Percentiles rank a stretch among this genome's conserved stretches.
These are phyloP conservation scores for Fusarium caatingaense DNA, from an alignment of 2,329 filamentous ascomycete species.

Conservation along the genomic window DNA sequence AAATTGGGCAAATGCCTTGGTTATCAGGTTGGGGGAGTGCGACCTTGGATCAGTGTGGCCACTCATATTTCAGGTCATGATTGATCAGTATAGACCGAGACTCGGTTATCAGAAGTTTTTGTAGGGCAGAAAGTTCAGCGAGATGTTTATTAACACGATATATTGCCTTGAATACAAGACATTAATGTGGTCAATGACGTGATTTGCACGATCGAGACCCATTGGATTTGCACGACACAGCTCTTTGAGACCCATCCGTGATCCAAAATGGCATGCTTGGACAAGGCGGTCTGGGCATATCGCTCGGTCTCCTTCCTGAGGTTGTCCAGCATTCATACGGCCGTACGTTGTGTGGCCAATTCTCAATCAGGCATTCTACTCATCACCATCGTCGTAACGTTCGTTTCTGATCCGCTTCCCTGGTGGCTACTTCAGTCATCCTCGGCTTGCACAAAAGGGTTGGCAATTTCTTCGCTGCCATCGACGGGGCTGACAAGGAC, in stretches of 20 bases:
- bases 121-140: conserved; percentile 11
- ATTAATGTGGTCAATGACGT: conserved; percentile 11
- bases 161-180: conserved; percentile 40
- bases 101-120: conserved; percentile 27
- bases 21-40: conserved; percentile 7
- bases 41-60: conserved; percentile 21
- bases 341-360: conserved; percentile 1
- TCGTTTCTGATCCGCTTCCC: conserved; percentile 19
- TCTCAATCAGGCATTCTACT: conserved; percentile 2
- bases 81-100: conserved; percentile 19
- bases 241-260: conserved; percentile 5
- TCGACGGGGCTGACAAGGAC: conserved; percentile 93
- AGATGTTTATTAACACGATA: conserved; percentile 38
- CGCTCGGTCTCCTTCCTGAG: conserved; percentile 13
- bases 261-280: conserved; percentile 23
- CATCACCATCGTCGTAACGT: conserved; percentile 10
- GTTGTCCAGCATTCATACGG: conserved; percentile 10
- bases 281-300: conserved; percentile 13
- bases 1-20: conserved; percentile 24
- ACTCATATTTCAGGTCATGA: background rate
- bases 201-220: conserved; percentile 13
- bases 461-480: conserved; percentile 94
- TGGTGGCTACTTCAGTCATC: conserved; percentile 61
- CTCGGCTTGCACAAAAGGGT: conserved; percentile 85
- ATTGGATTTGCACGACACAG: conserved; percentile 1